A percentile compares a stretch with the other conserved stretches of the same genome.
Conservation (phyloP, 75 land plant genomes). For the Pinus tabuliformis region DNA sequence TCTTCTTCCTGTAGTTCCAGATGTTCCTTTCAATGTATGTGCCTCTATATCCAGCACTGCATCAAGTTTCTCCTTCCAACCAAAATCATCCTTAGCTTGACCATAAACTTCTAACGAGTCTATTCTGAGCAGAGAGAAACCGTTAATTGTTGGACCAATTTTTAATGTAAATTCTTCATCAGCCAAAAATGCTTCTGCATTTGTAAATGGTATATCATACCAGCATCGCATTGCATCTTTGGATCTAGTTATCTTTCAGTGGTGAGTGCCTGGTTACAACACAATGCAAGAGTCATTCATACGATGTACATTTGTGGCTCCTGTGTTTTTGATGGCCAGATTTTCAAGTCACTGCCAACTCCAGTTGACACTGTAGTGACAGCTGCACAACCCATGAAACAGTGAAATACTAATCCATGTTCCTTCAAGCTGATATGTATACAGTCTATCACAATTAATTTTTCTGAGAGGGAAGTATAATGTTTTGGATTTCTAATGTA, state of each 20-base stretch:
- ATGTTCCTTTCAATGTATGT: constrained; percentile 43
- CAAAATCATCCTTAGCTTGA: constrained; percentile 97
- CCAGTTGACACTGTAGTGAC: too few species aligned
- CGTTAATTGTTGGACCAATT: constrained; percentile 82
- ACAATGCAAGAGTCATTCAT: too few species aligned
- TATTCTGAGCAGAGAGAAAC: constrained; percentile 76
- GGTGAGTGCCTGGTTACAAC: too few species aligned
- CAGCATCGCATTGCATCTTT: constrained; percentile 92
- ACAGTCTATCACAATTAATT: too few species aligned
- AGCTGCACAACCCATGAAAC: too few species aligned
- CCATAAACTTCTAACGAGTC: constrained; percentile 95
- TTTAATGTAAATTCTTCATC: constrained; percentile 88
- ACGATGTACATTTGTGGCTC: too few species aligned
- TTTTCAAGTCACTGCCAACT: too few species aligned
- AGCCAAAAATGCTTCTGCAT: constrained; percentile 88
- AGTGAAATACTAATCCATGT: too few species aligned
- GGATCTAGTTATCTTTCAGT: too few species aligned
- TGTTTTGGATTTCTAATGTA: constrained; percentile 20
- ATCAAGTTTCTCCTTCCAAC: constrained; percentile 99
- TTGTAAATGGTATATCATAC: constrained; percentile 97
- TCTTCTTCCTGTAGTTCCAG: constrained; percentile 50
- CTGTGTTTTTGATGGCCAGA: too few species aligned
- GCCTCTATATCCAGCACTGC: constrained; percentile 83
- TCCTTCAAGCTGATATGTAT: too few species aligned
- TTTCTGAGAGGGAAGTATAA: constrained; percentile 10